Base-by-base conservation (phyloP, 305 asterid species). In the Withania somnifera region DNA sequence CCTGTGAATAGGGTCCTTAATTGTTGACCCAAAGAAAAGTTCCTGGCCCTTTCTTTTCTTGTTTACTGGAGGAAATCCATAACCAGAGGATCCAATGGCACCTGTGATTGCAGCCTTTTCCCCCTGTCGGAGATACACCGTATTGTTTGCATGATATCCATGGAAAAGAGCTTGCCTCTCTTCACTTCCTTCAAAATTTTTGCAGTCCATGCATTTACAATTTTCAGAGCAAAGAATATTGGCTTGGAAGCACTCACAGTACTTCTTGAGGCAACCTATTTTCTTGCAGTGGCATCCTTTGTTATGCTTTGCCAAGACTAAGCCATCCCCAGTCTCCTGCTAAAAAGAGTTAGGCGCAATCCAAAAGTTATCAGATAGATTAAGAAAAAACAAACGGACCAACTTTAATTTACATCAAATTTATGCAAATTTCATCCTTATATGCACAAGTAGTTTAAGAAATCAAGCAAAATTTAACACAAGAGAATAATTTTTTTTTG, bases 251-350 rank as follows among this genome's bases (percentile, higher is more conserved):
- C 98, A 95, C 84, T 95, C 97, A 79, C 98, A 95, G 86, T 95
- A 93, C 92, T 93, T 93, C 86, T 92, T 95, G 85, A 95, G 98
- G 85, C 98, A 95, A 56, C 98, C 98, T 73, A 97, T 93, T 87
- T 95, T 95, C 92, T 95, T 95, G 87, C 98, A 93, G 86, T 93
- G 97, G 50, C 98, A 95, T 87, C 98, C 98, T 90, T 95, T 95
- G 85, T 93, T 93, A 86, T 95, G 98, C 87, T 91, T 95, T 77
- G 84, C 98, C 50, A 93, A 73, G 83, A 90, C 57, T 85, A 91
- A 84, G 83, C 86, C 92, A 61, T 95, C 98, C 61, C 93, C 92
- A 75, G 85, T 81, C 84, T 92, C 98, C 85, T 93, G 97, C 98
- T 95, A 84, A 84, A 86, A 52, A 58, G 32, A 78, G 67, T 83